Percentiles rank a stretch among this genome's conserved stretches.
Evolutionary conservation across 441 rosid genomes (phyloP).

Genomic region (Adansonia rubrostipa): DNA sequence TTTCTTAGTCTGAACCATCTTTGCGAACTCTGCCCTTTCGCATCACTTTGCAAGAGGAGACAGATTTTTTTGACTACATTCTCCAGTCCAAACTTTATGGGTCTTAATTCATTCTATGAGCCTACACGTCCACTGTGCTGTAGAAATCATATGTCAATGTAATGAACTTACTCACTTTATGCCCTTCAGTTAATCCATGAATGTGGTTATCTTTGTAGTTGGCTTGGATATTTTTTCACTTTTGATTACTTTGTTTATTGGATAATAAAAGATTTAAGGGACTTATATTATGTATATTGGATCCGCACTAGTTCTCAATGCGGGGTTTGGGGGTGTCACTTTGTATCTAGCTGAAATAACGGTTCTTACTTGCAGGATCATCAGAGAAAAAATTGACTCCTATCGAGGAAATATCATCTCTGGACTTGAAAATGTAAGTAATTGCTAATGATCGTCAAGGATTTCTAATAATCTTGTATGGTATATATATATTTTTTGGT

Average conservation of each 20-base stretch:
- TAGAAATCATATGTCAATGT: neutral
- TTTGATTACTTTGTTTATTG: neutral
- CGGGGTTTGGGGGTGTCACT: neutral
- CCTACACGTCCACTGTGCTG: neutral
- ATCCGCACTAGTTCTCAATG: neutral
- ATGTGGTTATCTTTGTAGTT: conserved; percentile 12
- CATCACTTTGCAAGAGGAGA: neutral
- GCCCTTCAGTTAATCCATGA: neutral
- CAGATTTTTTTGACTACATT: neutral
- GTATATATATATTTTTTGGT: neutral
- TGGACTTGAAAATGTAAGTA: conserved; percentile 76
- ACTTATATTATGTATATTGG: conserved; percentile 11
- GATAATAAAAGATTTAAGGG: neutral
- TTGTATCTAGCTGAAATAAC: conserved; percentile 2
- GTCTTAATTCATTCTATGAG: neutral
- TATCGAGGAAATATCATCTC: conserved; percentile 70
- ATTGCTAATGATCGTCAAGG: neutral
- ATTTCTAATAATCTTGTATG: neutral
- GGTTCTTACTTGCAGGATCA: conserved; percentile 54
- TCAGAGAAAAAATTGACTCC: conserved; percentile 61
- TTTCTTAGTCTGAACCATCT: neutral
- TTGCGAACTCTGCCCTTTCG: neutral
- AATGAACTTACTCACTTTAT: neutral
- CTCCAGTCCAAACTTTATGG: neutral
- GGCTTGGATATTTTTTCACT: conserved; percentile 14